Evolutionary conservation across 768 basidiomycete genomes (phyloP).

Genomic region (Lyophyllum decastes): DNA sequence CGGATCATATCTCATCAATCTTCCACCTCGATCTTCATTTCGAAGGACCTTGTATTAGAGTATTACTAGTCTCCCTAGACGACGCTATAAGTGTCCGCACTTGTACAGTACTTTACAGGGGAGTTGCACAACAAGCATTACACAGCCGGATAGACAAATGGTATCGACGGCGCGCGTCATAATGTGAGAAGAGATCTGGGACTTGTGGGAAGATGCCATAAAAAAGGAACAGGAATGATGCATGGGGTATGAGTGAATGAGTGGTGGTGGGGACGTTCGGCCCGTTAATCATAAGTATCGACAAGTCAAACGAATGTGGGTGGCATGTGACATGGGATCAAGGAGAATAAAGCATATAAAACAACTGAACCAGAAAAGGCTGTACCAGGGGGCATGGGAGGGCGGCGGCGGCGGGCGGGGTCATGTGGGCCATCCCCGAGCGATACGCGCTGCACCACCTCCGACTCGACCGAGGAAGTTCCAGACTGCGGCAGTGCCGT

Average conservation of each 20-base stretch:
- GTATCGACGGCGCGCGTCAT: conserved; percentile 5
- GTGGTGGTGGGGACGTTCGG: conserved; percentile 8
- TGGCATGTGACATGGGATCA: conserved; percentile 13
- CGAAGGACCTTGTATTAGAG: conserved; percentile 20
- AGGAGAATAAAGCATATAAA: conserved; percentile 13
- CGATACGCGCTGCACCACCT: conserved; percentile 74
- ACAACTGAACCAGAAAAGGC: background rate
- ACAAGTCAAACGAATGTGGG: conserved; percentile 12
- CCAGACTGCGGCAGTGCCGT: conserved; percentile 67
- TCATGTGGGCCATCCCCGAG: conserved; percentile 78
- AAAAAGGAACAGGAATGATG: background rate
- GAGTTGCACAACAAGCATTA: conserved; percentile 21
- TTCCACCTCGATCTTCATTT: background rate
- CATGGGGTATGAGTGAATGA: conserved; percentile 11
- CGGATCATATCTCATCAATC: background rate
- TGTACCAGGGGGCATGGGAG: background rate
- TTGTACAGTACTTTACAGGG: conserved; percentile 34
- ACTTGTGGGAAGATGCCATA: background rate
- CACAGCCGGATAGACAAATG: conserved; percentile 14
- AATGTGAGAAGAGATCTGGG: background rate
- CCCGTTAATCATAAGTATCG: conserved; percentile 10
- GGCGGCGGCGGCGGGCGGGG: background rate
- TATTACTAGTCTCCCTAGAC: conserved; percentile 22
- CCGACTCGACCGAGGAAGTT: conserved; percentile 69
- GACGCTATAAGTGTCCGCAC: conserved; percentile 21